Percentiles rank a stretch among this genome's conserved stretches.
phyloP scores from a whole-genome alignment of 2,329 filamentous ascomycete genomes.

The Hypoxylon sp. region DNA sequence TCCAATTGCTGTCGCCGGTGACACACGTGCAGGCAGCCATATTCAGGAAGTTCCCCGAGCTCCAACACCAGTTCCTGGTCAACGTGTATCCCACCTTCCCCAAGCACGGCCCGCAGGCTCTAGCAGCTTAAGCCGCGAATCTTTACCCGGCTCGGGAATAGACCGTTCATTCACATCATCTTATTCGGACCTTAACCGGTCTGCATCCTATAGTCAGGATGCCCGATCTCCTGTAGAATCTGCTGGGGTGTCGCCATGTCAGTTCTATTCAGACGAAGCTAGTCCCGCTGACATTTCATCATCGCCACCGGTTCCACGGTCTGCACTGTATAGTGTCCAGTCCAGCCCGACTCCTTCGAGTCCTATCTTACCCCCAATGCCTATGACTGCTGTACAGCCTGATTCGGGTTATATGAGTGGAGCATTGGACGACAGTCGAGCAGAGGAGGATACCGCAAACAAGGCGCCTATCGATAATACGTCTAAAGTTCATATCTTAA shows the following conservation, averaged over 20 bases:
- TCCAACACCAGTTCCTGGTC: slow-evolving; percentile 80
- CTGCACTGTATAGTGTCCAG: slow-evolving; percentile 64
- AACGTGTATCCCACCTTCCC: slow-evolving; percentile 50
- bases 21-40: slow-evolving; percentile 64
- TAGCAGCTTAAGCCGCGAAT: slow-evolving; percentile 73
- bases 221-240: slow-evolving; percentile 70
- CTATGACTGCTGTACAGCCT: slow-evolving; percentile 70
- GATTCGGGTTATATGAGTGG: slow-evolving; percentile 92
- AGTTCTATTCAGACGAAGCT: slow-evolving; percentile 66
- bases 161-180: slow-evolving; percentile 53
- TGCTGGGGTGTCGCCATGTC: slow-evolving; percentile 65
- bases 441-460: slow-evolving; percentile 73
- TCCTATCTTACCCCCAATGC: slow-evolving; percentile 78
- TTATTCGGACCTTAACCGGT: slow-evolving; percentile 56
- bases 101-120: slow-evolving; percentile 56
- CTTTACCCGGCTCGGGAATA: slow-evolving; percentile 68
- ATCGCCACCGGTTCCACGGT: slow-evolving; percentile 85
- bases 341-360: slow-evolving; percentile 82
- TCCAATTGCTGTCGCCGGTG: slow-evolving; percentile 72
- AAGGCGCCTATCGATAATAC: slow-evolving; percentile 59
- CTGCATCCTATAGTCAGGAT: slow-evolving; percentile 63
- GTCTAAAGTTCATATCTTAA: slow-evolving; percentile 48
- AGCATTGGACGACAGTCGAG: slow-evolving; percentile 70
- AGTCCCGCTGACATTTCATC: slow-evolving; percentile 89
- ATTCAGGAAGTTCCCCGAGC: slow-evolving; percentile 81